These are phyloP conservation scores for Cudoniella acicularis DNA, from an alignment of 495 filamentous ascomycete species.

Conservation along the genomic window DNA sequence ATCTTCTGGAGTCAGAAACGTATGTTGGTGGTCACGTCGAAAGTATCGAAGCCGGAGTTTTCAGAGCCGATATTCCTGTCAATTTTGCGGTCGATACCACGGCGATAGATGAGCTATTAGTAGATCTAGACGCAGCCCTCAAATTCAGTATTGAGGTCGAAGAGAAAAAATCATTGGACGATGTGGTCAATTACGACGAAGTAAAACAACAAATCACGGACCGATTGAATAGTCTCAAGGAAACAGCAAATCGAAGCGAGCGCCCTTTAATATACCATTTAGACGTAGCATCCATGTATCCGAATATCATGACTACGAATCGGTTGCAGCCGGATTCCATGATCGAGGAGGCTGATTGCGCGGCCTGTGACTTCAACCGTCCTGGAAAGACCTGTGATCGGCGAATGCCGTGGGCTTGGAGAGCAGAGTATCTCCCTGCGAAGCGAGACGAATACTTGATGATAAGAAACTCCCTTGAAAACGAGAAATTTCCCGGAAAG, in stretches of 20 bases:
- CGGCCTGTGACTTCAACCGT: constrained; percentile 96
- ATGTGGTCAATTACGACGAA: constrained; percentile 90
- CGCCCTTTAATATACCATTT: constrained; percentile 94
- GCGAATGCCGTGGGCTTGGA: constrained; percentile 94
- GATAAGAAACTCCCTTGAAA: constrained; percentile 90
- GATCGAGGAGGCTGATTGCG: constrained; percentile 93
- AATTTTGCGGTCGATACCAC: constrained; percentile 84
- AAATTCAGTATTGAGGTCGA: constrained; percentile 91
- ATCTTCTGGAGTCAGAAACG: constrained; percentile 92
- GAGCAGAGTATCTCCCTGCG: constrained; percentile 94
- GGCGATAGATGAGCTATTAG: constrained; percentile 83
- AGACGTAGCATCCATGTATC: constrained; percentile 99
- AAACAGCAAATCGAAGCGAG: constrained; percentile 76
- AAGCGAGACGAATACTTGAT: constrained; percentile 99
- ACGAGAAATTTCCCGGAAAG: constrained; percentile 82
- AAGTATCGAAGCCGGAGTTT: constrained; percentile 98
- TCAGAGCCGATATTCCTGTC: constrained; percentile 90
- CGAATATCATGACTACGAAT: constrained; percentile 99
- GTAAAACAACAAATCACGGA: constrained; percentile 79
- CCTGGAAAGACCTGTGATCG: constrained; percentile 97
- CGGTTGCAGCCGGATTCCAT: constrained; percentile 96
- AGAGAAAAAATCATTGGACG: constrained; percentile 89
- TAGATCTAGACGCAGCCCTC: constrained; percentile 85
- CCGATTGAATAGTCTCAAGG: constrained; percentile 68
- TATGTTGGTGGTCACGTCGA: constrained; percentile 99